These are phyloP conservation scores for Niebla homalea DNA, from an alignment of 495 filamentous ascomycete species.

Conservation along the genomic window DNA sequence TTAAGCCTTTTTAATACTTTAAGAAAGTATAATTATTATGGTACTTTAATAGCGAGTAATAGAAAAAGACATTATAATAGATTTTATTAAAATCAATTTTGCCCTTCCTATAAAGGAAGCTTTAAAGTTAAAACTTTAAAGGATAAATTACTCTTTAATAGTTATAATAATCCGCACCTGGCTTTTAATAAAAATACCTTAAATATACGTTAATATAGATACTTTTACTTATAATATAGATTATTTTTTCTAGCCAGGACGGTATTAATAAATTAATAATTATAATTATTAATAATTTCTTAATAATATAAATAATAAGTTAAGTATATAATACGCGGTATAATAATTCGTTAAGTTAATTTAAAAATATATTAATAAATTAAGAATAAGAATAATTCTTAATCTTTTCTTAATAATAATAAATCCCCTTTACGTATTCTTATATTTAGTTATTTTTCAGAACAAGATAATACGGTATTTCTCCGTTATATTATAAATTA, in stretches of 20 bases:
- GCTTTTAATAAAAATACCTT: slow-evolving; percentile 15
- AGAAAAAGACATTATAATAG: too few relatives aligned
- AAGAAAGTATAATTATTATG: too few relatives aligned
- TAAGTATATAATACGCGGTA: slow-evolving; percentile 28
- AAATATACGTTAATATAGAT: slow-evolving; percentile 2
- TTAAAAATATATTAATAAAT: slow-evolving; percentile 11
- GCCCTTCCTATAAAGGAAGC: too few relatives aligned
- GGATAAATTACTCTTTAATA: slow-evolving; percentile 27
- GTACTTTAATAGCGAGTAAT: too few relatives aligned
- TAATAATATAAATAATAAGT: slow-evolving; percentile 35
- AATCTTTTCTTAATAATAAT: background rate
- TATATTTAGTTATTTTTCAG: slow-evolving; percentile 29
- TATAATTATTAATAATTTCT: slow-evolving; percentile 27
- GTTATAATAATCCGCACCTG: slow-evolving; percentile 20
- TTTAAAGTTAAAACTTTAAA: background rate
- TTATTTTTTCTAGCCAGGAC: slow-evolving; percentile 29
- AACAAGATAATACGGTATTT: slow-evolving; percentile 6
- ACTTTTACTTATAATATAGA: slow-evolving; percentile 21
- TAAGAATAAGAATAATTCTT: background rate
- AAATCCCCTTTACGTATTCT: slow-evolving; percentile 14
- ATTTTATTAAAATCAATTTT: too few relatives aligned
- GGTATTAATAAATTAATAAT: slow-evolving; percentile 29
- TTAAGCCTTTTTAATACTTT: too few relatives aligned
- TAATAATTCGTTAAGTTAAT: slow-evolving; percentile 28
- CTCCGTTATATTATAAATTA: background rate